phyloP scores from a whole-genome alignment of 2,329 filamentous ascomycete species.

The Aspergillus glaucus region DNA sequence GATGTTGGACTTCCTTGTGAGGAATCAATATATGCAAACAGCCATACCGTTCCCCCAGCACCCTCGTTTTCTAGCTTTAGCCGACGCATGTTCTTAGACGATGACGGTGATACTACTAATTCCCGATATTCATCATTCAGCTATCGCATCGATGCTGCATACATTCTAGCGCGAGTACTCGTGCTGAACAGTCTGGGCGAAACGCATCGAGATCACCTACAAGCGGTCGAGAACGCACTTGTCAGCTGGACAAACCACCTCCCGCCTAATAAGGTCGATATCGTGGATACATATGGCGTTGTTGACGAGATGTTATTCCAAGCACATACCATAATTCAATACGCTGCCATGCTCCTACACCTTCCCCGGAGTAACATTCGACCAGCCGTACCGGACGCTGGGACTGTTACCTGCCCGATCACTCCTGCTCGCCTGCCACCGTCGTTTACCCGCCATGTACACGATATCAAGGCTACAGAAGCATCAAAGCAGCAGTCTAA shows the following conservation, averaged over 20 bases:
- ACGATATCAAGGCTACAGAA: constrained; percentile 31
- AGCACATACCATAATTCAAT: constrained; percentile 33
- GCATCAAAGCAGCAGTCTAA: constrained; percentile 28
- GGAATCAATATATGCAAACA: constrained; percentile 51
- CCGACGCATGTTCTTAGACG: constrained; percentile 58
- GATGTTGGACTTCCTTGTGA: constrained; percentile 73
- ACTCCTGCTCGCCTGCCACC: constrained; percentile 15
- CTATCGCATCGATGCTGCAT: constrained; percentile 72
- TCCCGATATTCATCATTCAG: constrained; percentile 67
- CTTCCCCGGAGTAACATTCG: constrained; percentile 67
- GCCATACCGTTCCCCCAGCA: constrained; percentile 52
- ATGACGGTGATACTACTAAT: constrained; percentile 46
- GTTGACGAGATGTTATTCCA: constrained; percentile 59
- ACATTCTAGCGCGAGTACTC: constrained; percentile 70
- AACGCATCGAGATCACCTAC: constrained; percentile 47
- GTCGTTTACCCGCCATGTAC: constrained; percentile 27
- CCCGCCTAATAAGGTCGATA: constrained; percentile 61
- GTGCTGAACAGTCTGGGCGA: constrained; percentile 32
- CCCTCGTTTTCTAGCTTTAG: constrained; percentile 52
- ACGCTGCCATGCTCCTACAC: constrained; percentile 63
- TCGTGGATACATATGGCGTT: constrained; percentile 61
- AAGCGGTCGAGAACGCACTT: constrained; percentile 51
- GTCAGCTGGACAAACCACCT: constrained; percentile 74
- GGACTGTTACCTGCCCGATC: constrained; percentile 4
- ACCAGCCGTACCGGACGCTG: constrained; percentile 17